Conservation (phyloP, 2,329 filamentous ascomycete genomes). For the Cercospora zeae-maydis region DNA sequence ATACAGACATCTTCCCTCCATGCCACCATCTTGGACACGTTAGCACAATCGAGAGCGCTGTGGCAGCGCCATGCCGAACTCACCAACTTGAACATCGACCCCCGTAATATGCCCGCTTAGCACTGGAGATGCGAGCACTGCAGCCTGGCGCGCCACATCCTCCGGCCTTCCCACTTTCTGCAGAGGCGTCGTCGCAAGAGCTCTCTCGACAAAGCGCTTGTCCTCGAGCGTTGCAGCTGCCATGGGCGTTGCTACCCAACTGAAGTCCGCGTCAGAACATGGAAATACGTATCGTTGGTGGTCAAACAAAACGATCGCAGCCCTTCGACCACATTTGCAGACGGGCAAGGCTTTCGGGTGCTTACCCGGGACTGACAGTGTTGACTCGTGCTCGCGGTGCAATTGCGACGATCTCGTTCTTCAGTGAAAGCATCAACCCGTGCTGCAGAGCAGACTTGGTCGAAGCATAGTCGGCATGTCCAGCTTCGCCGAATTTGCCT, state of each 20-base stretch:
- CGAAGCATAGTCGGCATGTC: slow-evolving; percentile 33
- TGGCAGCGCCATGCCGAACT: not conserved
- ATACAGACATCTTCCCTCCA: slow-evolving; percentile 32
- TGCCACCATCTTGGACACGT: slow-evolving; percentile 31
- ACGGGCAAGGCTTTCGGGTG: no score
- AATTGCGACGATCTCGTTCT: slow-evolving; percentile 35
- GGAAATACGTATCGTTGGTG: not conserved
- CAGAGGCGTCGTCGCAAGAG: slow-evolving; percentile 33
- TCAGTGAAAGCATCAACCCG: slow-evolving; percentile 31
- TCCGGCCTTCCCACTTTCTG: slow-evolving; percentile 30
- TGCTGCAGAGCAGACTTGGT: slow-evolving; percentile 34
- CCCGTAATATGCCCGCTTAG: slow-evolving; percentile 33
- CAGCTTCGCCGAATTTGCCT: slow-evolving; percentile 35
- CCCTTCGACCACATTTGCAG: no score
- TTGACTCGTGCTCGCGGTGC: slow-evolving; percentile 31
- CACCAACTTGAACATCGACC: slow-evolving; percentile 25
- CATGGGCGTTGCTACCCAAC: slow-evolving; percentile 9
- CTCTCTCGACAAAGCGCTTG: slow-evolving; percentile 29
- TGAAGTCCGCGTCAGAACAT: not conserved
- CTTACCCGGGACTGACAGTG: slow-evolving; percentile 25
- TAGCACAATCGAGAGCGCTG: not conserved
- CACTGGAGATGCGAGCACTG: slow-evolving; percentile 28
- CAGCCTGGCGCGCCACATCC: slow-evolving; percentile 33
- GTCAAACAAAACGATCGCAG: no score
- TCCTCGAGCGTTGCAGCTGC: slow-evolving; percentile 22